Base-by-base conservation (phyloP, 2,329 filamentous ascomycete genomes). In the Colletotrichum euphorbiae region DNA sequence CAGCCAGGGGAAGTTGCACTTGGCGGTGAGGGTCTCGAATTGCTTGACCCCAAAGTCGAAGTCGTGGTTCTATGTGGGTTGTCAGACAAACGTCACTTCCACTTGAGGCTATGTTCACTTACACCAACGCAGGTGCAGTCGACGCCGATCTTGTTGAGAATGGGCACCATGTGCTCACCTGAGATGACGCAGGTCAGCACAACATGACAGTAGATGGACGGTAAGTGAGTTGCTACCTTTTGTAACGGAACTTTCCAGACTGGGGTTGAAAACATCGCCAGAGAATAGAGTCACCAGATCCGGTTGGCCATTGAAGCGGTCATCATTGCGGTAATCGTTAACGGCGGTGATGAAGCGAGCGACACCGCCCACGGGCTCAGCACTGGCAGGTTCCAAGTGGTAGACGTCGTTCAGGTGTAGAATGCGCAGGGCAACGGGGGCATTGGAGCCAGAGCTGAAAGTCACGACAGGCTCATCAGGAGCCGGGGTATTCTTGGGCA, bases 361-460 rank as follows among this genome's bases (percentile, higher is more conserved):
- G 46, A 92, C 86, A 17, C 94, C 94, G 31, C 94, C 94, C 2
- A 94, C 89, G 1, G 94, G 94, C 75, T 97, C 93, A 15, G 91
- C 89, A 28, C 92, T 94, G 2, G 84, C 84, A 2, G 80, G 76
- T 72, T 97, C 93, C 61, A 97, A 87, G 74, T 97, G 94, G 78
- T 97, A 97, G 69, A 97, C 94, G 80, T 98, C 94, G 79, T 97
- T 97, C 84, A 91, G 97, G 81, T 97, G 94, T 36, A 97, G 77
- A 62, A 97, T 80, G n/a, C 94, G 89, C 57, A 97, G 81, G 76
- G 93, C 91, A 50, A 93, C 92, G 13, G 77, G 73, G 3, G 74
- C 70, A 8, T 71, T 64, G 5, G 71, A 68, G 33, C 75, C 77
- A 3, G 76, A 77, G 62, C 73, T 74, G 66, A 74, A 79, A 2